Evolutionary conservation across 345 rosid species (phyloP).

Genomic region (Pistacia vera): DNA sequence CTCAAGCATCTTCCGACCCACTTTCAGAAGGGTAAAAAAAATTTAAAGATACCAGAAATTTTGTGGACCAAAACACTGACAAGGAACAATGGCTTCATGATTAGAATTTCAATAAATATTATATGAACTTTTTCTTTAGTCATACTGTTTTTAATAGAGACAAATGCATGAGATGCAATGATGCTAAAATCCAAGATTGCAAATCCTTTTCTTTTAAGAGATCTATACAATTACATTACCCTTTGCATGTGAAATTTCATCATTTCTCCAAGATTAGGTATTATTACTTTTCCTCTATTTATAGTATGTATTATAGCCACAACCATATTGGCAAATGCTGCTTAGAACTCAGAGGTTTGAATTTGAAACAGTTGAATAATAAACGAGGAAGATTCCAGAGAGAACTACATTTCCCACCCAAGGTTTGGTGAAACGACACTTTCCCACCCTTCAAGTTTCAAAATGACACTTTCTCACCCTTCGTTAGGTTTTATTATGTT

Average conservation of each 20-base stretch:
- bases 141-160: not conserved
- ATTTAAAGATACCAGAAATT: not conserved
- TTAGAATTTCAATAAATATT: not conserved
- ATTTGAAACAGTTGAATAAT: too few relatives aligned
- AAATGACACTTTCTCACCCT: not conserved
- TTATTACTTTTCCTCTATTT: not conserved
- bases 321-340: too few relatives aligned
- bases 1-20: slow-evolving; percentile 17
- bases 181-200: slow-evolving; percentile 18
- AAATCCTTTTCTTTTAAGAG: slow-evolving; percentile 11
- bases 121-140: not conserved
- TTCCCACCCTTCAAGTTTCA: too few relatives aligned
- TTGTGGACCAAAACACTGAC: not conserved
- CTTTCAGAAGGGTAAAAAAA: slow-evolving; percentile 15
- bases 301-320: too few relatives aligned
- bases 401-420: too few relatives aligned
- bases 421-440: too few relatives aligned
- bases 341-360: too few relatives aligned
- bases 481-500: too few relatives aligned
- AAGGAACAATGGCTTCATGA: slow-evolving; percentile 1
- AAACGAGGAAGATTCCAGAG: too few relatives aligned
- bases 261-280: not conserved
- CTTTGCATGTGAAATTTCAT: slow-evolving; percentile 20
- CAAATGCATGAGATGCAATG: slow-evolving; percentile 20
- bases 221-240: not conserved